Conservation (phyloP, 768 basidiomycete genomes). For the Suillus placidus region DNA sequence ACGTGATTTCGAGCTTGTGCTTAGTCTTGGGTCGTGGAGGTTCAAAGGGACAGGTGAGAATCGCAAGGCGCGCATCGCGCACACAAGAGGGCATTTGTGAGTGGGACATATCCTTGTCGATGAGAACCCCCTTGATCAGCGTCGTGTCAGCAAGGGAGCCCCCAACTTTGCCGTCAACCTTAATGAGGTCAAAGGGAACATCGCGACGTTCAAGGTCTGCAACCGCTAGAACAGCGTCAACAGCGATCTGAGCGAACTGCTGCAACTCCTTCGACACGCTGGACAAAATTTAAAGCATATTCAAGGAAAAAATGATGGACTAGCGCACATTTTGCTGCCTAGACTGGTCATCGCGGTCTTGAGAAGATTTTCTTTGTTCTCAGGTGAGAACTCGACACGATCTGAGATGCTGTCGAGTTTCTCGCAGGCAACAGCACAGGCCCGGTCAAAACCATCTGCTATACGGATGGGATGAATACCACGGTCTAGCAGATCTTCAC, state of each 20-base stretch:
- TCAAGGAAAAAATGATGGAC: background rate
- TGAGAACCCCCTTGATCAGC: constrained; percentile 94
- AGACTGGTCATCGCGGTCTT: constrained; percentile 96
- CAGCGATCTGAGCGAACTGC: constrained; percentile 97
- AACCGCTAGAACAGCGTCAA: constrained; percentile 93
- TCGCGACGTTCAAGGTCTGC: constrained; percentile 95
- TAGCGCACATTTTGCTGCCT: constrained; percentile 92
- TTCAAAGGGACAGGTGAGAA: constrained; percentile 98
- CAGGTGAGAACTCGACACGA: constrained; percentile 79
- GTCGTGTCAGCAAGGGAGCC: constrained; percentile 94
- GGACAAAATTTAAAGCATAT: constrained; percentile 14
- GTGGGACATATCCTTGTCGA: constrained; percentile 99
- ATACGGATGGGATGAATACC: constrained; percentile 99
- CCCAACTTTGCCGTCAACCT: constrained; percentile 98
- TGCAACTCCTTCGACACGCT: constrained; percentile 97
- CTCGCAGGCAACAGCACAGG: constrained; percentile 86
- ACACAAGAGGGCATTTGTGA: constrained; percentile 94
- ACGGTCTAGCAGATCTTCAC: constrained; percentile 95
- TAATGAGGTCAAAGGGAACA: constrained; percentile 97
- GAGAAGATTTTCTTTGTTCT: constrained; percentile 84
- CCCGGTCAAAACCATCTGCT: constrained; percentile 97
- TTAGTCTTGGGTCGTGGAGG: constrained; percentile 99
- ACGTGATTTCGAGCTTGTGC: constrained; percentile 97
- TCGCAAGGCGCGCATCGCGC: constrained; percentile 89
- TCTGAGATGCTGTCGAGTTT: constrained; percentile 93